Base-by-base conservation (phyloP, 495 filamentous ascomycete genomes). In the Tuber indicum region DNA sequence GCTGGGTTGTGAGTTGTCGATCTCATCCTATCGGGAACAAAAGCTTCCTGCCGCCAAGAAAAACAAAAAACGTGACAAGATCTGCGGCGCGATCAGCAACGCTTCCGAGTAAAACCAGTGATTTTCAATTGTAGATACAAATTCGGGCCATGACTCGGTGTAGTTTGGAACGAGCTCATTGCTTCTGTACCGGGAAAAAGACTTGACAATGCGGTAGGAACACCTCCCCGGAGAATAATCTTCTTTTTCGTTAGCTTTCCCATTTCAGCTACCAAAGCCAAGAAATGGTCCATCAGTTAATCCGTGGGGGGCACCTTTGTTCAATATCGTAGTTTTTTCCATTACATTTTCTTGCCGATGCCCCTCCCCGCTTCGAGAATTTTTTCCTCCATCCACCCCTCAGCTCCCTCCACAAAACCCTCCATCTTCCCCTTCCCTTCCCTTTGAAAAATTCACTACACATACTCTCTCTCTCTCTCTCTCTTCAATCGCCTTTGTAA, bases 371-470 rank as follows among this genome's bases (percentile, higher is more conserved):
- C 58, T 19, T 36, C 58, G n/a, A 3, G 26, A 36, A 36, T 66
- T 26, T 52, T 52, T 66, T 36, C 10, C 5, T 26, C 52, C 58
- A 26, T n/a, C 52, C 23, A 4, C 14, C 58, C 32, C 36, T 66
- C 26, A 32, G 26, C n/a, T 66, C 58, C 58, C 58, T 66, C 58
- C 58, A 66, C 58, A 66, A 66, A 66, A 66, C 58, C 26, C 58
- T 66, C 58, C 14, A 0, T 17, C 58, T 17, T 36, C 26, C 58
- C 58, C 58, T 66, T 66, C 58, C 26, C 26, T 66, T 36, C 12
- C 58, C 36, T 19, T 36, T 8, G 26, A 36, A 66, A 52, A 36
- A 66, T 66, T 66, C 58, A 66, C 32, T 26, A 36, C 10, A 12
- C 52, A 26, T 9, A 58, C 49, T 1, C 49, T 2, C n/a, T 58